Percentiles rank a stretch among this genome's conserved stretches.
These are phyloP conservation scores for Schwanniomyces occidentalis DNA, from an alignment of 805 yeast species.

Conservation along the genomic window DNA sequence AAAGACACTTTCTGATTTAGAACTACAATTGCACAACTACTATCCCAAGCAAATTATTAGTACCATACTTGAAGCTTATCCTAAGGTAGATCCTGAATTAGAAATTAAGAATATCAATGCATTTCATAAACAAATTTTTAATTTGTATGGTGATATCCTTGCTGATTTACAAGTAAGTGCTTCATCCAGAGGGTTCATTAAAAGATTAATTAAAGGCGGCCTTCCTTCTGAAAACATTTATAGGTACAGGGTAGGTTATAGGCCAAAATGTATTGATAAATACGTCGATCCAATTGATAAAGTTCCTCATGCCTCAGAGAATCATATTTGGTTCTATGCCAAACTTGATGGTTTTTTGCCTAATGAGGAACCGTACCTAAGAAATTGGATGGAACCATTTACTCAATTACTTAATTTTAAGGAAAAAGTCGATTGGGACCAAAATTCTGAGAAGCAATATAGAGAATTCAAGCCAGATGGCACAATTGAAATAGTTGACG, in stretches of 20 bases:
- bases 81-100: conserved; percentile 8
- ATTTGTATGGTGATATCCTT: conserved; percentile 33
- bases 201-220: conserved; percentile 20
- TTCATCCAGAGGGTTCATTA: conserved; percentile 36
- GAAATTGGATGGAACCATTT: conserved; percentile 29
- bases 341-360: conserved; percentile 24
- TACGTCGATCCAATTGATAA: too few relatives aligned
- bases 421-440: conserved; percentile 22
- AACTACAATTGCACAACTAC: conserved; percentile 34
- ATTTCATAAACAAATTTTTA: conserved; percentile 15
- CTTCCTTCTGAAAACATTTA: conserved; percentile 24
- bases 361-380: conserved; percentile 21
- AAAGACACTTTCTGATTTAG: conserved; percentile 22
- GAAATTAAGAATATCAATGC: too few relatives aligned
- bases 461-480: conserved; percentile 32
- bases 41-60: conserved; percentile 30
- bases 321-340: too few relatives aligned
- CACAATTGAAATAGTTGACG: conserved; percentile 21
- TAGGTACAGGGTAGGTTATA: conserved; percentile 30
- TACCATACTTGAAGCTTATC: conserved; percentile 23
- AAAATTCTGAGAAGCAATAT: conserved; percentile 18
- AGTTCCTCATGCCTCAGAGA: too few relatives aligned
- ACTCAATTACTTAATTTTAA: conserved; percentile 26
- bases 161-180: conserved; percentile 41
- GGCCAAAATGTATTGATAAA: conserved; percentile 23